Conservation (phyloP, 2,329 filamentous ascomycete species). For the Drechmeria coniospora region DNA sequence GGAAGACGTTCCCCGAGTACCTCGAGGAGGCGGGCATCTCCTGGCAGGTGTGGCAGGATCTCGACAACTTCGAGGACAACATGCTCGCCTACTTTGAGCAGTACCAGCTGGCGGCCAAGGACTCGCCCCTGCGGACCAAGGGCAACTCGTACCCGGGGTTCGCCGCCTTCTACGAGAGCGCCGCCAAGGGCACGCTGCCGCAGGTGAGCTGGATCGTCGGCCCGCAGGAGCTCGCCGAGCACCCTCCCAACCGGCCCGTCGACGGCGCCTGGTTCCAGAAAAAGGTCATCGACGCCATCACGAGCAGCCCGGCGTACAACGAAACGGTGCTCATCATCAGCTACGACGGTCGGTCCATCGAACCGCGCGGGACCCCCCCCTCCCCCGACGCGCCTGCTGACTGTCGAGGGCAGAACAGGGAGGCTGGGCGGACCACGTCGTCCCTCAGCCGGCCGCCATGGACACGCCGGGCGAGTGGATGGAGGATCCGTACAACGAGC, state of each 20-base stretch:
- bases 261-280: slow-evolving; percentile 41
- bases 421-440: slow-evolving; percentile 36
- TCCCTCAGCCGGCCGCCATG: slow-evolving; percentile 28
- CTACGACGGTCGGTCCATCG: slow-evolving; percentile 27
- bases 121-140: slow-evolving; percentile 4
- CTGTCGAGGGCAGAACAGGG: slow-evolving; percentile 25
- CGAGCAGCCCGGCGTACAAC: slow-evolving; percentile 29
- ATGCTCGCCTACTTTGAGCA: slow-evolving; percentile 26
- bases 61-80: slow-evolving; percentile 36
- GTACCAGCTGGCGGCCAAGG: slow-evolving; percentile 6
- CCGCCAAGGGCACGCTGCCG: slow-evolving; percentile 32
- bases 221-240: slow-evolving; percentile 27
- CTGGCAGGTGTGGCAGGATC: slow-evolving; percentile 34
- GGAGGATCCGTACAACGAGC: slow-evolving; percentile 20
- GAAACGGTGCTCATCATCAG: slow-evolving; percentile 34
- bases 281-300: slow-evolving; percentile 33
- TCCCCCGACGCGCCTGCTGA: background rate
- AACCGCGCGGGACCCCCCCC: background rate
- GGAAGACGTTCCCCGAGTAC: slow-evolving; percentile 33
- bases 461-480: slow-evolving; percentile 35
- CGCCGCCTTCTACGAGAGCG: slow-evolving; percentile 30
- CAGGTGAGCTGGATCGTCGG: slow-evolving; percentile 36
- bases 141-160: slow-evolving; percentile 28
- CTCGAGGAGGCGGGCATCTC: slow-evolving; percentile 30
- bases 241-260: slow-evolving; percentile 34